A percentile compares a stretch with the other conserved stretches of the same genome.
Evolutionary conservation across 148 eudicot genomes (phyloP).

Genomic region (Dianthus caryophyllus): DNA sequence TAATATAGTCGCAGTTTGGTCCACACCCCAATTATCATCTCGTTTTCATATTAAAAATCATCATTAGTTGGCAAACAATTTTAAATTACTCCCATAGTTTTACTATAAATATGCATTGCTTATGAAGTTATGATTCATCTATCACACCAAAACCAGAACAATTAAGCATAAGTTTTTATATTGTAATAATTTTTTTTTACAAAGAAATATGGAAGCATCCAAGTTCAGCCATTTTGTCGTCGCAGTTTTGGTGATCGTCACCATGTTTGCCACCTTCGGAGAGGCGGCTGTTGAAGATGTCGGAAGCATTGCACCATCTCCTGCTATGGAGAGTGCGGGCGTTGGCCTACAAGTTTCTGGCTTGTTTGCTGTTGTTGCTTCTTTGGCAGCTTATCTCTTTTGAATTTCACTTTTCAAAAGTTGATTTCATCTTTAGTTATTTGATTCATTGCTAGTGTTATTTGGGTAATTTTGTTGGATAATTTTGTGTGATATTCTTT

Average conservation of each 20-base stretch:
- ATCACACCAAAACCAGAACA: conserved; percentile 4
- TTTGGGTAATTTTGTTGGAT: conserved; percentile 2
- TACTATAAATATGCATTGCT: conserved; percentile 16
- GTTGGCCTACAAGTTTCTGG: conserved; percentile 32
- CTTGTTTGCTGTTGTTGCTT: conserved; percentile 35
- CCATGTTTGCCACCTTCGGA: conserved; percentile 21
- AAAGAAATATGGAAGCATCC: conserved; percentile 28
- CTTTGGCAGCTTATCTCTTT: conserved; percentile 35
- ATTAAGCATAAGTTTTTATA: neutral
- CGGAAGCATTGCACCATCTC: conserved; percentile 36
- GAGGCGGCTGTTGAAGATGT: conserved; percentile 21
- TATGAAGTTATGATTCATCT: neutral
- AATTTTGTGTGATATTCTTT: conserved; percentile 10
- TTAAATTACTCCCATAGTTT: conserved; percentile 2
- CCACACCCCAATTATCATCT: no score
- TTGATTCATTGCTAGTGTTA: conserved; percentile 2
- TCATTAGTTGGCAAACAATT: conserved; percentile 26
- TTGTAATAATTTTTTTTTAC: neutral
- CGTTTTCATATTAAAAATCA: no score
- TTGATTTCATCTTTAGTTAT: neutral
- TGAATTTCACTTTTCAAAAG: neutral
- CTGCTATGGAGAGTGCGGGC: conserved; percentile 42
- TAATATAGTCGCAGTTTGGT: no score
- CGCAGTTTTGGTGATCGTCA: conserved; percentile 16
- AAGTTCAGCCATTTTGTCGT: conserved; percentile 26